Percentiles rank a stretch among this genome's conserved stretches.
phyloP scores from a whole-genome alignment of 257 asterid species.

The Lycium barbarum region DNA sequence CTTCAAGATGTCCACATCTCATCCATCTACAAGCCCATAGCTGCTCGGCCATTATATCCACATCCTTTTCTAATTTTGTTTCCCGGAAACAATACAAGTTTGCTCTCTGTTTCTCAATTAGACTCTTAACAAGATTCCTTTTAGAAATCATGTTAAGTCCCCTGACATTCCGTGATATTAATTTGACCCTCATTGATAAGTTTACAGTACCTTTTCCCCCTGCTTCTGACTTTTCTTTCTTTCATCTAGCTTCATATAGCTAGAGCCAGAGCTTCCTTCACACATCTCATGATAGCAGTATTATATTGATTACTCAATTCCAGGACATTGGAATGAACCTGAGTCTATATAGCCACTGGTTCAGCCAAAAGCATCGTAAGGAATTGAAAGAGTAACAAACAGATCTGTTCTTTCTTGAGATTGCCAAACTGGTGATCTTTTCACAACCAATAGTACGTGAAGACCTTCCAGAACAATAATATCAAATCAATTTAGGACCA shows the following conservation, averaged over 20 bases:
- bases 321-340: constrained; percentile 1
- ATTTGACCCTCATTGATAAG: not conserved
- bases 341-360: not conserved
- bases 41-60: not conserved
- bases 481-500: not conserved
- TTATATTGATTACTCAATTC: not conserved
- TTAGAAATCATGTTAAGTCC: constrained; percentile 18
- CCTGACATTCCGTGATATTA: not conserved
- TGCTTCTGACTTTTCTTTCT: not conserved
- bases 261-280: not conserved
- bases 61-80: constrained; percentile 6
- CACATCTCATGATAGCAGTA: constrained; percentile 12
- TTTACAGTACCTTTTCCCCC: not conserved
- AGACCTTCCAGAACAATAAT: constrained; percentile 8
- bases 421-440: not conserved
- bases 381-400: constrained; percentile 6
- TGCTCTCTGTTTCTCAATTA: constrained; percentile 20
- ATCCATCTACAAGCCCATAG: constrained; percentile 16
- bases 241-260: not conserved
- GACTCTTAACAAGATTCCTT: constrained; percentile 1
- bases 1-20: not conserved
- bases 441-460: constrained; percentile 12
- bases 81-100: not conserved
- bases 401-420: not conserved
- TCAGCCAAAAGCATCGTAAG: constrained; percentile 10